Conservation (phyloP, 192 early-diverging fungal species). For the Allomyces arbusculus region DNA sequence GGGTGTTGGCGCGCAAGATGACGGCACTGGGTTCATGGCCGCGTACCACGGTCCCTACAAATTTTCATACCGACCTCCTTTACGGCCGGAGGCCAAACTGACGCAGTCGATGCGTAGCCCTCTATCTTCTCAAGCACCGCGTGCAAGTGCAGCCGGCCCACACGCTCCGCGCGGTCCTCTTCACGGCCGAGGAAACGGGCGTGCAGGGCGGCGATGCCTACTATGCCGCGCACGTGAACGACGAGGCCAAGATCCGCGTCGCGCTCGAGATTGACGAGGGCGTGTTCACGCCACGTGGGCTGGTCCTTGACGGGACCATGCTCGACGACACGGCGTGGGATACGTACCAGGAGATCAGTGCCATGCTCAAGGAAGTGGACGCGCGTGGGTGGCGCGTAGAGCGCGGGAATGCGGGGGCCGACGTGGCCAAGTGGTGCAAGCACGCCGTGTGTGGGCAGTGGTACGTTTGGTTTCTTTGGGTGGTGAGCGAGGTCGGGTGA, state of each 20-base stretch:
- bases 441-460: constrained; percentile 35
- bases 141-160: constrained; percentile 17
- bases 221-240: constrained; percentile 12
- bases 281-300: constrained; percentile 39
- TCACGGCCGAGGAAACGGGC: constrained; percentile 37
- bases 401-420: constrained; percentile 18
- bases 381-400: constrained; percentile 20
- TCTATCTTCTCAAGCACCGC: constrained; percentile 13
- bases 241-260: constrained; percentile 17
- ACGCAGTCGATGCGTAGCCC: constrained; percentile 2
- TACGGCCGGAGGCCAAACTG: too few species aligned
- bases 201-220: constrained; percentile 31
- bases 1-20: constrained; percentile 36
- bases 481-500: constrained; percentile 7
- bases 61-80: too few species aligned
- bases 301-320: constrained; percentile 11
- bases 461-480: constrained; percentile 19
- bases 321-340: constrained; percentile 11
- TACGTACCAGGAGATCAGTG: constrained; percentile 12
- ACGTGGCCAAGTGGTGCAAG: constrained; percentile 27
- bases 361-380: constrained; percentile 10
- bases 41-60: constrained; percentile 10
- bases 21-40: constrained; percentile 34
- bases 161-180: constrained; percentile 38
- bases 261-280: constrained; percentile 39